Conservation (phyloP, 768 basidiomycete species). For the Cubamyces lactineus region DNA sequence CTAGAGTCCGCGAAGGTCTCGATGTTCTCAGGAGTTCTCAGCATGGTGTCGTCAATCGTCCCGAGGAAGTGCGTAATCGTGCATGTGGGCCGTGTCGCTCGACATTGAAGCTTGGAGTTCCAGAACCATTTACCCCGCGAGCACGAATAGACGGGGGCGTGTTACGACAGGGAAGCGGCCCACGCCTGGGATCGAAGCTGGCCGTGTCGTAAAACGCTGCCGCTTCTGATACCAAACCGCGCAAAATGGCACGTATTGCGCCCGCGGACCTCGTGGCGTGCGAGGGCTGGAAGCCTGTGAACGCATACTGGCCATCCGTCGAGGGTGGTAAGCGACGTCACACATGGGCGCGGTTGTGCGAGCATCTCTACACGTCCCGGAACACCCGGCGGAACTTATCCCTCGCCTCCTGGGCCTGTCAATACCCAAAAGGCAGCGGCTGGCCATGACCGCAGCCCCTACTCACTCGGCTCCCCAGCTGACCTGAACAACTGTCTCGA, state of each 20-base stretch:
- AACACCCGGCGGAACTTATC: not conserved
- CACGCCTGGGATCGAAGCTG: constrained; percentile 8
- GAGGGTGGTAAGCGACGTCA: constrained; percentile 4
- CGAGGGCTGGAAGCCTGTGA: constrained; percentile 5
- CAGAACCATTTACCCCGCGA: not conserved
- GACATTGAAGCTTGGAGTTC: too few species aligned
- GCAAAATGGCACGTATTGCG: not conserved
- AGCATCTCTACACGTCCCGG: constrained; percentile 2
- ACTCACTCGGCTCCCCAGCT: not conserved
- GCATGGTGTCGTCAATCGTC: too few species aligned
- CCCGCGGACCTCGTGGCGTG: constrained; percentile 24
- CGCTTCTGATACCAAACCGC: constrained; percentile 10
- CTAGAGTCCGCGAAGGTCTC: too few species aligned
- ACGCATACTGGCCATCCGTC: constrained; percentile 18
- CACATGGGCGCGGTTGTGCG: not conserved
- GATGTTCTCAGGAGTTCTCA: too few species aligned
- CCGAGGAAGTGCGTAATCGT: not conserved
- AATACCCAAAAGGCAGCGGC: not conserved
- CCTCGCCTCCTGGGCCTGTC: not conserved
- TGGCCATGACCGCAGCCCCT: constrained; percentile 3
- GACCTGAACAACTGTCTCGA: not conserved
- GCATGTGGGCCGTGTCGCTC: not conserved
- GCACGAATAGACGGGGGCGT: not conserved
- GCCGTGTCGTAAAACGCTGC: constrained; percentile 2
- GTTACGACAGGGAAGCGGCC: not conserved